phyloP scores from a whole-genome alignment of 495 filamentous ascomycete genomes.

The Aspergillus sclerotiicarbonarius region DNA sequence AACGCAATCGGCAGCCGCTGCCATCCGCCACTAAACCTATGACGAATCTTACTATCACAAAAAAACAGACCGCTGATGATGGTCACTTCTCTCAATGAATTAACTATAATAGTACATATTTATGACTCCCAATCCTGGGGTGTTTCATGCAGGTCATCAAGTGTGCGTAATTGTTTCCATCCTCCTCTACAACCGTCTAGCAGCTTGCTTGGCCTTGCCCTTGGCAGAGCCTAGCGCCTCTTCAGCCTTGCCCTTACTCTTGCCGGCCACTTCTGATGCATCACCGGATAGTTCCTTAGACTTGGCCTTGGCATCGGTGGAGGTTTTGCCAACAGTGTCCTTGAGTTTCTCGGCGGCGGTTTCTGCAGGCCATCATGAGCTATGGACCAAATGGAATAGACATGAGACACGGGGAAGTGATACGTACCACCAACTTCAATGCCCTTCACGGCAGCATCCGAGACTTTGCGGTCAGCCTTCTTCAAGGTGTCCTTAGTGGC shows the following conservation, averaged over 20 bases:
- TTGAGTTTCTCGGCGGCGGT: slow-evolving; percentile 43
- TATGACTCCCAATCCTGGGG: neutral
- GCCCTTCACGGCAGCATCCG: slow-evolving; percentile 57
- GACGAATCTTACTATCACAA: neutral
- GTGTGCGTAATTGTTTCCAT: neutral
- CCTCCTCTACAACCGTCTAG: neutral
- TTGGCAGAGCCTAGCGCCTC: slow-evolving; percentile 34
- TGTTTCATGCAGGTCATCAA: neutral
- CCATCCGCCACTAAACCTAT: neutral
- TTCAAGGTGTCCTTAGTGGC: slow-evolving; percentile 56
- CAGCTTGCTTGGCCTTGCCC: slow-evolving; percentile 8
- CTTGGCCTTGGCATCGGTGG: slow-evolving; percentile 35
- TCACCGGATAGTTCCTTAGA: slow-evolving; percentile 38
- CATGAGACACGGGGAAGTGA: neutral
- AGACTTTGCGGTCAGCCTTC: slow-evolving; percentile 52
- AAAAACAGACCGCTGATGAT: neutral
- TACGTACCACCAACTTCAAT: slow-evolving; percentile 58
- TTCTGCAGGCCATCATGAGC: slow-evolving; percentile 33
- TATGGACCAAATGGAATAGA: neutral
- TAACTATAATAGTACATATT: neutral
- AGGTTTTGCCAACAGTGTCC: slow-evolving; percentile 32
- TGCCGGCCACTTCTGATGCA: slow-evolving; percentile 32
- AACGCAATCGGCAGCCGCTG: neutral
- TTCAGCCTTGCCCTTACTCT: slow-evolving; percentile 41
- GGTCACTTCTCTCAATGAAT: neutral